Base-by-base conservation (phyloP, 257 asterid species). In the Scutellaria barbata region DNA sequence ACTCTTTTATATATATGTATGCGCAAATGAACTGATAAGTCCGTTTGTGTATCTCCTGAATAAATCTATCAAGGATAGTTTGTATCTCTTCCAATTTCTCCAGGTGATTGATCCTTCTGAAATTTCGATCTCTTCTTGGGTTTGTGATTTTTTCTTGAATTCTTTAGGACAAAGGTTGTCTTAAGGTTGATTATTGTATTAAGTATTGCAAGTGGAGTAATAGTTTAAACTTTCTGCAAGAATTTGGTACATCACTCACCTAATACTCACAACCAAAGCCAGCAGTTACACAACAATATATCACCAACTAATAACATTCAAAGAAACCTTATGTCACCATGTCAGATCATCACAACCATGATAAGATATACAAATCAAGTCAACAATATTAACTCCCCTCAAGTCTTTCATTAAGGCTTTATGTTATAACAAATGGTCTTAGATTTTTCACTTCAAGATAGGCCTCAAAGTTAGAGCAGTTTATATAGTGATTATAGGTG, bases 121-220 rank as follows among this genome's bases (percentile, higher is more conserved):
- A 70, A 14, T 69, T 16, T 70, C 59, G 46, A 25, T 37, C 14
- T 46, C 48, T 5, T 1, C 30, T 54, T 10, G 7, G 0, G 41
- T 16, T 1, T 58, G 8, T 22, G 16, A 5, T 1, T 22, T 25
- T 30, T 30, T 30, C 60, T 54, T n/a, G 43, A 61, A n/a, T 41
- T 22, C 4, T 14, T 14, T 8, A 35, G 35, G 11, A 39, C 6
- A 16, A 61, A 41, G 10, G 33, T 51, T n/a, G 3, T 51, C 11
- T 12, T 2, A n/a, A n/a, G 62, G 61, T 47, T 71, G 30, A 61
- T 48, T 50, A 41, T 41, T 54, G 67, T 17, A 51, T 8, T 17
- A 55, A 33, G 52, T 74, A 74, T 10, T 50, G 64, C 77, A 72
- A 72, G 4, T 72, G 46, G 64, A n/a, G 20, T 42, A 22, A 72